Conservation (phyloP, 805 yeast species). For the Zygotorulaspora sp. region DNA sequence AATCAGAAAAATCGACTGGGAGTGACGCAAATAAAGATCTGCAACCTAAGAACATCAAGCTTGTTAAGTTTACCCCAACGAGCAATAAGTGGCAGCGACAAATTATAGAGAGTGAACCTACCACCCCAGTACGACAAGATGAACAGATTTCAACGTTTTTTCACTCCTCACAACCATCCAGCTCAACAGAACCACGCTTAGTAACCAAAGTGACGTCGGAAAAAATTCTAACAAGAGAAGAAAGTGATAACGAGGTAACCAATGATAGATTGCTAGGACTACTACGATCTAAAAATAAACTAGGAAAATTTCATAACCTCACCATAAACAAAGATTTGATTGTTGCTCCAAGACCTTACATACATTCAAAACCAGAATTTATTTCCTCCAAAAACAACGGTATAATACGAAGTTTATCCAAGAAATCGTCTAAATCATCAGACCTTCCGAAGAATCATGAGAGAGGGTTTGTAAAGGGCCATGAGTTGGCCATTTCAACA, state of each 20-base stretch:
- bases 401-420: constrained; percentile 6
- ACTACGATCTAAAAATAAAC: constrained; percentile 12
- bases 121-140: not conserved
- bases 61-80: not conserved
- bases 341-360: constrained; percentile 2
- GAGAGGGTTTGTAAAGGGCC: too few relatives aligned
- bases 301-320: constrained; percentile 10
- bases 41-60: not conserved
- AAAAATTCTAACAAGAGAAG: not conserved
- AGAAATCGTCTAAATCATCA: too few relatives aligned
- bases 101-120: not conserved
- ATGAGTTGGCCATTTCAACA: too few relatives aligned
- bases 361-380: constrained; percentile 3
- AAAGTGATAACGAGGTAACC: not conserved
- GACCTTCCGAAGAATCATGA: too few relatives aligned
- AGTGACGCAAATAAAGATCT: too few relatives aligned
- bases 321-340: constrained; percentile 6
- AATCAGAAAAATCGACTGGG: too few relatives aligned
- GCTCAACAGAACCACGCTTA: not conserved
- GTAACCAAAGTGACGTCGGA: not conserved
- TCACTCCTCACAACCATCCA: not conserved
- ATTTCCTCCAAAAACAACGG: constrained; percentile 8
- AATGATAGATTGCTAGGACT: constrained; percentile 7
- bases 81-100: not conserved
- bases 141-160: not conserved